Evolutionary conservation across 2,329 filamentous ascomycete species (phyloP).

Genomic region (Sclerotinia minor): DNA sequence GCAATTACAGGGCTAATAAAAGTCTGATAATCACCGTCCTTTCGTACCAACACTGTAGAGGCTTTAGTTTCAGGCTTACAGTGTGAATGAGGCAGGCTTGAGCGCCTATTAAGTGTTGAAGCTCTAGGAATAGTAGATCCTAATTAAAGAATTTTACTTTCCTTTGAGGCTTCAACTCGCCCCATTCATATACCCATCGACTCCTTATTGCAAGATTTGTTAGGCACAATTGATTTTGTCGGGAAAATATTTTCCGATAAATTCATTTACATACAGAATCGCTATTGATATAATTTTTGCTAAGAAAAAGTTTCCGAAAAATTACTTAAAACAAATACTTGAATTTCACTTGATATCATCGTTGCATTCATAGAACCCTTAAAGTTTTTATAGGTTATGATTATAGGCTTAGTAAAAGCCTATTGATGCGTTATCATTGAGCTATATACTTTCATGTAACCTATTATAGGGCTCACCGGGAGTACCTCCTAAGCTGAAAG

Average conservation of each 20-base stretch:
- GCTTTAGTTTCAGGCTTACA: background rate
- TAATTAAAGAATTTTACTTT: background rate
- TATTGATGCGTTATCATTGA: background rate
- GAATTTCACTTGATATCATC: background rate
- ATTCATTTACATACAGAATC: background rate
- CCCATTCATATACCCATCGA: slow-evolving; percentile 9
- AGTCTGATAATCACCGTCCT: no score
- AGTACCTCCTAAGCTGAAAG: background rate
- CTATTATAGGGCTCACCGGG: background rate
- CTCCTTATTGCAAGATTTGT: background rate
- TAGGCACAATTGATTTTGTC: background rate
- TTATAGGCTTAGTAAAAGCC: background rate
- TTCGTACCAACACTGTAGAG: background rate
- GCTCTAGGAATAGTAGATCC: background rate
- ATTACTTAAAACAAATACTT: background rate
- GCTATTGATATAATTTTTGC: background rate
- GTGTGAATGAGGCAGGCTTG: background rate
- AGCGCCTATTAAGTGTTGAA: background rate
- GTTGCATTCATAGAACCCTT: background rate
- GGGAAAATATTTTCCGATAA: background rate
- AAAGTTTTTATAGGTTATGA: background rate
- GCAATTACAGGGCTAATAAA: no score
- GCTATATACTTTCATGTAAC: background rate
- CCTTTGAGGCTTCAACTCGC: slow-evolving; percentile 1
- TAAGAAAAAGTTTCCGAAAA: background rate